Evolutionary conservation across 495 filamentous ascomycete genomes (phyloP), one percentile per base, ranked within the genome.

Genomic region (Achaetomiella virescens): DNA sequence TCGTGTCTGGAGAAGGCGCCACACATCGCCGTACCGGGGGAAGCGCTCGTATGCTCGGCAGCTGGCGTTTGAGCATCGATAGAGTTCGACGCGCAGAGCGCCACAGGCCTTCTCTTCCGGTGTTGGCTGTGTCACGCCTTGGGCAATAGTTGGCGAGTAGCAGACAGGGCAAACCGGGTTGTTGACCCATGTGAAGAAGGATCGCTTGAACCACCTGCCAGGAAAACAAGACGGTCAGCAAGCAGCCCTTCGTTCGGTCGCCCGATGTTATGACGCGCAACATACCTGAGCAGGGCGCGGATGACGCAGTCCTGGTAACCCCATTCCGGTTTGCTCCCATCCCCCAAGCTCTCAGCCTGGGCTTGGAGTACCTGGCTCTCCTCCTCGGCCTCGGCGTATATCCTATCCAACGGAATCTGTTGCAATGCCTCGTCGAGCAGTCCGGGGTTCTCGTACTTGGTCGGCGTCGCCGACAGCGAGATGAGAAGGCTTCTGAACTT

Each of bases 271-370:
- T 15, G 52, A 50, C 12, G 24, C 1, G 24, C 49, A 54, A 66
- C 75, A 43, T 69, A 88, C 90, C 84, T 91, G 55, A 97, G 72
- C 56, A 99, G 76, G 56, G 93, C 88, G 62, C 87, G 84, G 61
- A 99, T 86, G 29, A 97, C 89, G 75, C 92, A 99, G 75, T 99
- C 93, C 71, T 97, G 95, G 65, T 97, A 96, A 14, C 90, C 91
- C 95, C 95, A 99, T 79, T 93, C 89, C 15, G 92, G 82, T 63
- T 86, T 88, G 54, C 80, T 78, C 21, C 82, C 82, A 46, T 85
- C 81, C 2, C 86, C 88, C 66, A 96, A 80, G 61, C 88, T 92
- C 62, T 85, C 87, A 10, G 93, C 92, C 67, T 92, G 81, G 1
- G 90, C 93, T 61, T 87, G 81, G 54, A 96, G 73, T 37, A 97